Conservation (phyloP, 352 stramenopile species). For the Globisporangium viniferum region DNA sequence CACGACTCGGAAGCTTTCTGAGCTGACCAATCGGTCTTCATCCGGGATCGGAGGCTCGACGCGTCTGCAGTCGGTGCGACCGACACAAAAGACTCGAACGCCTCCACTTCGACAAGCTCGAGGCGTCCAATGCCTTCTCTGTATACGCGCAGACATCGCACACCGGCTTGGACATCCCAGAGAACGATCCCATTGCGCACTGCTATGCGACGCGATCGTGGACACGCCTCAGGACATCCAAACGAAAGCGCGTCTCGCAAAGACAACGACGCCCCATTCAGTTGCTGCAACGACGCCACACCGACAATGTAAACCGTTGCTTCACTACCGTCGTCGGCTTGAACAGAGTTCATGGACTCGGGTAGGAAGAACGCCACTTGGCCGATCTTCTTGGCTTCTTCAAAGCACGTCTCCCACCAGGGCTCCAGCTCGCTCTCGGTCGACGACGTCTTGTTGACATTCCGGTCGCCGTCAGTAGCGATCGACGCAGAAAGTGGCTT, state of each 20-base stretch:
- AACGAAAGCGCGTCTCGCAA: constrained; percentile 23
- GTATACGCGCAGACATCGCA: constrained; percentile 51
- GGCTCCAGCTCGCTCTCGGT: constrained; percentile 34
- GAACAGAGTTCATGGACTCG: constrained; percentile 15
- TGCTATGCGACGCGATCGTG: constrained; percentile 21
- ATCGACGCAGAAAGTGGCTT: constrained; percentile 18
- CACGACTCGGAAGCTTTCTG: constrained; percentile 39
- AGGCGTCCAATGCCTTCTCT: constrained; percentile 32
- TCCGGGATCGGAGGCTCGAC: constrained; percentile 36
- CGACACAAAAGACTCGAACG: constrained; percentile 42
- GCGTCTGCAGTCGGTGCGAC: constrained; percentile 46
- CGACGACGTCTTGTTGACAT: constrained; percentile 14
- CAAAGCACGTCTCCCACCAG: constrained; percentile 59
- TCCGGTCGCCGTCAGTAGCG: constrained; percentile 27
- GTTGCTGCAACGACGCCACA: constrained; percentile 32
- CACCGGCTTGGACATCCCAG: constrained; percentile 43
- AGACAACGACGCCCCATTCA: constrained; percentile 12
- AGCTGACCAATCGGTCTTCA: constrained; percentile 46
- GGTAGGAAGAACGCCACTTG: constrained; percentile 56
- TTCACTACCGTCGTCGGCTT: not conserved
- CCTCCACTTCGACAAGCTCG: constrained; percentile 47
- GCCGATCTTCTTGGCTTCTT: constrained; percentile 36
- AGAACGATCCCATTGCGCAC: constrained; percentile 43
- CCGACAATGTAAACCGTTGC: constrained; percentile 22
- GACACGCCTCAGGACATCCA: constrained; percentile 49